These are phyloP conservation scores for Chalciporus piperatoides DNA, from an alignment of 1,284 basidiomycete species.

Conservation along the genomic window DNA sequence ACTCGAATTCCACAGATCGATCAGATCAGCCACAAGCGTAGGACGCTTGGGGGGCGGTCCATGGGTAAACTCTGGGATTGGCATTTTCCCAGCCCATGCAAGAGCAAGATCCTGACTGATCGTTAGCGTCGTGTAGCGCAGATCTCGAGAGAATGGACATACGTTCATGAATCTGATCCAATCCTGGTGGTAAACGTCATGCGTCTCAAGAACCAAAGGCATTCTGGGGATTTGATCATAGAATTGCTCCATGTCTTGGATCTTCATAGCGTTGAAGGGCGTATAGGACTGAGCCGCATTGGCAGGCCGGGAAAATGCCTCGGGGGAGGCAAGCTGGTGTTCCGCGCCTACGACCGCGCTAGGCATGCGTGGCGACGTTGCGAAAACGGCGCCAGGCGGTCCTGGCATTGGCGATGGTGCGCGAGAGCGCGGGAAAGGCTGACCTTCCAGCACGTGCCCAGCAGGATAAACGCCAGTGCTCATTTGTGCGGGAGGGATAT, in stretches of 20 bases:
- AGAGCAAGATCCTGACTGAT: constrained; percentile 59
- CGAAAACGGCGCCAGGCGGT: constrained; percentile 21
- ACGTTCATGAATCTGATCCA: constrained; percentile 76
- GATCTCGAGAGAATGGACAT: constrained; percentile 19
- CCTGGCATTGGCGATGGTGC: constrained; percentile 39
- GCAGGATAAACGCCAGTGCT: constrained; percentile 41
- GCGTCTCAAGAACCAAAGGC: constrained; percentile 66
- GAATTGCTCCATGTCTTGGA: constrained; percentile 72
- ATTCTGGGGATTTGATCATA: constrained; percentile 61
- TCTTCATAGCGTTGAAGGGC: constrained; percentile 63
- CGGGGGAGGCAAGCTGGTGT: constrained; percentile 52
- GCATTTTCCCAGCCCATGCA: constrained; percentile 69
- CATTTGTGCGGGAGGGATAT: constrained; percentile 18
- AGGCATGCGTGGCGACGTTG: constrained; percentile 34
- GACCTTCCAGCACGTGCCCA: constrained; percentile 54
- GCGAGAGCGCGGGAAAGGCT: constrained; percentile 35
- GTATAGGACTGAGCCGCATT: constrained; percentile 65
- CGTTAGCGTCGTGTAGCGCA: constrained; percentile 4
- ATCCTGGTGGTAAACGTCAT: constrained; percentile 72
- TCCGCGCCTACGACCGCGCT: constrained; percentile 28
- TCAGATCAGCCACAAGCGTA: constrained; percentile 58
- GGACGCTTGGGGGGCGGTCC: constrained; percentile 54
- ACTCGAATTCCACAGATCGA: constrained; percentile 72
- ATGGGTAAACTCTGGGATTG: constrained; percentile 48
- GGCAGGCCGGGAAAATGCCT: constrained; percentile 66